Percentiles rank a stretch among this genome's conserved stretches.
phyloP scores from a whole-genome alignment of 148 eudicot species.

The Salicornia ramosissima region DNA sequence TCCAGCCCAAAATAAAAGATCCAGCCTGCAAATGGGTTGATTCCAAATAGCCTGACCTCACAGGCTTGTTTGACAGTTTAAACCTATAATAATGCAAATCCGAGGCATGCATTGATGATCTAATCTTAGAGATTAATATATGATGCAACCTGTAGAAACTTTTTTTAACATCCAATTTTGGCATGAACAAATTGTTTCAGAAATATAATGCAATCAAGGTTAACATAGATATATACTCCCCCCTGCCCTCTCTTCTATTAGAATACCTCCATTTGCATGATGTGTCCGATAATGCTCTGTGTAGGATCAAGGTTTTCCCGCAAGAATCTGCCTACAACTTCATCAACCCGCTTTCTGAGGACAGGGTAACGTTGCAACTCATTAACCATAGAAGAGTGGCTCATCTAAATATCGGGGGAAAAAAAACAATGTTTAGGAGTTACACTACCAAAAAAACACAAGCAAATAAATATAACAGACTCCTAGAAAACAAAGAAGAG shows the following conservation, averaged over 20 bases:
- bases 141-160: too few species aligned
- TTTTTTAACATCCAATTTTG: too few species aligned
- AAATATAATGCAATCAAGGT: background rate
- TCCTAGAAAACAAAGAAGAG: conserved; percentile 4
- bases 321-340: conserved; percentile 70
- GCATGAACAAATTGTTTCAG: background rate
- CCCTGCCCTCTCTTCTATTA: background rate
- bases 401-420: conserved; percentile 54
- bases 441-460: conserved; percentile 6
- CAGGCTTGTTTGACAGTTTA: background rate
- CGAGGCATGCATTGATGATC: too few species aligned
- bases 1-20: too few species aligned
- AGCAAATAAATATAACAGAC: background rate
- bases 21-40: background rate
- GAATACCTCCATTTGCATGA: conserved; percentile 90
- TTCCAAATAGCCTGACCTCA: background rate
- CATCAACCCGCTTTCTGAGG: conserved; percentile 83
- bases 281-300: conserved; percentile 71
- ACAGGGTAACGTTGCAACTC: conserved; percentile 85
- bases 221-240: background rate
- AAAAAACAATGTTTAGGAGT: background rate
- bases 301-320: conserved; percentile 80
- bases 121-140: too few species aligned
- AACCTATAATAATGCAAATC: too few species aligned
- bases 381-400: conserved; percentile 72